Evolutionary conservation across 495 filamentous ascomycete genomes (phyloP), one percentile per base, ranked within the genome.

Genomic region (Penicillium angulare): DNA sequence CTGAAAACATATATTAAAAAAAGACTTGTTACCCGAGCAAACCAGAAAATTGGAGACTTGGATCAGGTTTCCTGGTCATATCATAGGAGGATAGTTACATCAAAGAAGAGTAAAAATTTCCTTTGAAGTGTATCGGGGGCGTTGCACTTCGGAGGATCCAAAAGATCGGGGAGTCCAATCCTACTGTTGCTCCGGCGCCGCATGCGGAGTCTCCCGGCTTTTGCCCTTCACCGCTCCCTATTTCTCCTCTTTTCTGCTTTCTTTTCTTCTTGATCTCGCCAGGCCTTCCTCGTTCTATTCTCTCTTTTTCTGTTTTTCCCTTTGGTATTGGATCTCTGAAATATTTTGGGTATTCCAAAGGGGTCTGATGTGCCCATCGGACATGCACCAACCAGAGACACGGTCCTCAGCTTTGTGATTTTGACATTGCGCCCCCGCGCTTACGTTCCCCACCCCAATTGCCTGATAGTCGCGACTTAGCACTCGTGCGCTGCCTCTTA

Each of bases 391-490:
- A 31, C 34, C 23, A 23, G 42, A 46, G 21, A 42, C 55, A 36
- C 44, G 22, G 41, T 21, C 50, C 36, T 57, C 40, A 46, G 40
- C 45, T 57, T 42, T 35, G 29, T 58, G 46, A 53, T 54, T 36
- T 21, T 24, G 32, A 20, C 20, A 31, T 16, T 41, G 38, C 38
- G 38, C 42, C 44, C 49, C 45, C 55, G 44, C 55, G 49, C 55
- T 57, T 57, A 52, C 49, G 34, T 27, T 40, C 42, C 34, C 32
- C n/a, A 34, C 29, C 31, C 31, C 27, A 17, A 22, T 35, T 35
- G 17, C 43, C 29, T 46, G 43, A 23, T 46, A 5, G 15, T 44
- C 41, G 23, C 23, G 26, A n/a, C 41, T 24, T 15, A 31, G 15
- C 23, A 5, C 41, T 17, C 23, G 41, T 18, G 41, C 26, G 41